A percentile compares a stretch with the other conserved stretches of the same genome.
These are phyloP conservation scores for Saitozyma sp. DNA, from an alignment of 768 basidiomycete species.

Conservation along the genomic window DNA sequence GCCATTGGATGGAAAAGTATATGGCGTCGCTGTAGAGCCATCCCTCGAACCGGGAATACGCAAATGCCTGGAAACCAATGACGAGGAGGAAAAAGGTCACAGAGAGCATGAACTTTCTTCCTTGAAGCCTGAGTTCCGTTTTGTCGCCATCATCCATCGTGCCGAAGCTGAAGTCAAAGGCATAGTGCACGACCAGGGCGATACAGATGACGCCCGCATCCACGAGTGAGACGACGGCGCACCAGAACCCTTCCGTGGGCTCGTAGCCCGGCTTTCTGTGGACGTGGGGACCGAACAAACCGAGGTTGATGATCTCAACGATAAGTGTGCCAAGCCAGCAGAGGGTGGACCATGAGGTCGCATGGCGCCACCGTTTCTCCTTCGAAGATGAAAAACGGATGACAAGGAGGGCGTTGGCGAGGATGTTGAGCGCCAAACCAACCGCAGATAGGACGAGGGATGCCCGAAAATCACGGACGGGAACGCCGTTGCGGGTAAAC, in stretches of 20 bases:
- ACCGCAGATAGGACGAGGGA: conserved; percentile 39
- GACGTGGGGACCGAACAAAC: conserved; percentile 30
- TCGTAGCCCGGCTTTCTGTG: conserved; percentile 29
- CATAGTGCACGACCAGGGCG: conserved; percentile 35
- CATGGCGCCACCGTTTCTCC: conserved; percentile 32
- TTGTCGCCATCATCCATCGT: conserved; percentile 11
- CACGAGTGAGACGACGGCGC: conserved; percentile 36
- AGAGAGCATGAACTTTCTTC: conserved; percentile 42
- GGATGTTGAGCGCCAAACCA: conserved; percentile 48
- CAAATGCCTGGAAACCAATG: conserved; percentile 46
- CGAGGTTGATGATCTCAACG: conserved; percentile 48
- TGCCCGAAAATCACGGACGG: conserved; percentile 43
- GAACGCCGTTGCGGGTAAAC: conserved; percentile 36
- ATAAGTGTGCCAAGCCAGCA: conserved; percentile 51
- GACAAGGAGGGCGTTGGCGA: conserved; percentile 51
- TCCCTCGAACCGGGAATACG: conserved; percentile 46
- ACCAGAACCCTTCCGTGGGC: conserved; percentile 40
- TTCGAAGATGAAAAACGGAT: conserved; percentile 48
- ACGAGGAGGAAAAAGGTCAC: conserved; percentile 38
- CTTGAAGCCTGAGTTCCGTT: conserved; percentile 23
- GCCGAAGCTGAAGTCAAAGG: conserved; percentile 22
- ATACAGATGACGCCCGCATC: conserved; percentile 35
- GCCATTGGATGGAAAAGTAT: conserved; percentile 11
- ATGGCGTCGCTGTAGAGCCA: conserved; percentile 46
- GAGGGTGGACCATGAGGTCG: conserved; percentile 30